Evolutionary conservation across 2,329 filamentous ascomycete genomes (phyloP).

Genomic region (Fusarium miscanthi): DNA sequence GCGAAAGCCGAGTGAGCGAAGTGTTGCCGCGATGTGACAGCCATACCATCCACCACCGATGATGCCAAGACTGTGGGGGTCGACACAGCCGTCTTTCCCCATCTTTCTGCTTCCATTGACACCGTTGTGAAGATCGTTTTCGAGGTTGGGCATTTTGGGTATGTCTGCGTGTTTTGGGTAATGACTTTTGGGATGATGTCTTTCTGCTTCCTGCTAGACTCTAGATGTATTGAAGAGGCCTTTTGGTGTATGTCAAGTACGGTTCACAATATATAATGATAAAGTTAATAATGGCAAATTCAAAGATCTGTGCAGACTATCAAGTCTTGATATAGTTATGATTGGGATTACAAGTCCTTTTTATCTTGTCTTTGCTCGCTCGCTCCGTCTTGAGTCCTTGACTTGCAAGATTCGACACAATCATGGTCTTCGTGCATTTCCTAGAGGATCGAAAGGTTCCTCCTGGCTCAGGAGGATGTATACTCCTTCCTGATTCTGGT

Average conservation of each 20-base stretch:
- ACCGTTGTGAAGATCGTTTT: not conserved
- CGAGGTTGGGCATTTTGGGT: not conserved
- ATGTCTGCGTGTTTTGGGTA: not conserved
- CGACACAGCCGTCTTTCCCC: not conserved
- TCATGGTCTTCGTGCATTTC: not conserved
- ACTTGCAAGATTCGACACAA: not conserved
- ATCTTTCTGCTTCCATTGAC: not conserved
- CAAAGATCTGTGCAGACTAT: not conserved
- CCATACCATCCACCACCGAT: slow-evolving; percentile 8
- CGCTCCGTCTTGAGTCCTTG: not conserved
- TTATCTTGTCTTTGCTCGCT: not conserved
- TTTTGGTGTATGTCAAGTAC: not conserved
- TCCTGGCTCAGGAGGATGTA: not conserved
- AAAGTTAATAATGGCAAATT: not conserved
- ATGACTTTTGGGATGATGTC: not conserved
- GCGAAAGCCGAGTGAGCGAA: not conserved
- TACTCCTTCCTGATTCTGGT: not conserved
- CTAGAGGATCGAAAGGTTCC: not conserved
- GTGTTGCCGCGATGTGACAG: not conserved
- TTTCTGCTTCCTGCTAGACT: not conserved
- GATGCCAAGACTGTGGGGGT: not conserved
- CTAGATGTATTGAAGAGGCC: not conserved
- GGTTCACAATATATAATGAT: not conserved
- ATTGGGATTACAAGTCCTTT: not conserved
- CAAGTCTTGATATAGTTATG: no score